Conservation (phyloP, 1,284 basidiomycete species). For the Leccinum pachyderme region DNA sequence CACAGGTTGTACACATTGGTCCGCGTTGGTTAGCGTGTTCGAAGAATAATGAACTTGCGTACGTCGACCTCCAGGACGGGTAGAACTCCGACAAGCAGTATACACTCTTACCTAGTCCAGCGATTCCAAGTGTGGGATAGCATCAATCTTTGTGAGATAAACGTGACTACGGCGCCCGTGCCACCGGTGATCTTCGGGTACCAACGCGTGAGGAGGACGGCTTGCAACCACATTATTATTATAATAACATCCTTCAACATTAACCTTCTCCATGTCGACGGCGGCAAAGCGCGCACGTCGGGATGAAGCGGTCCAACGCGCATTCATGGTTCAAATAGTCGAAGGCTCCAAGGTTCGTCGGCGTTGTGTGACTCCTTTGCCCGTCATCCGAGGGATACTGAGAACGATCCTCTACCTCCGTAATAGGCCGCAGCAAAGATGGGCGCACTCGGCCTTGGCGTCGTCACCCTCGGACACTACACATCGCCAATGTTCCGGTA, state of each 20-base stretch:
- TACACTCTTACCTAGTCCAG: background rate
- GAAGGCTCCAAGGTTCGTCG: slow-evolving; percentile 48
- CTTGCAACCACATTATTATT: background rate
- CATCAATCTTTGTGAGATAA: background rate
- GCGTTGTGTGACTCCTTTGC: background rate
- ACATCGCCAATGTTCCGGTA: slow-evolving; percentile 79
- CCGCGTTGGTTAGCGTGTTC: slow-evolving; percentile 37
- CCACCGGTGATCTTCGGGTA: background rate
- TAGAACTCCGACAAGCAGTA: background rate
- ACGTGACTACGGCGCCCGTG: background rate
- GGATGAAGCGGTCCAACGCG: slow-evolving; percentile 51
- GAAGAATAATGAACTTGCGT: slow-evolving; percentile 31
- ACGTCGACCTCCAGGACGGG: slow-evolving; percentile 11
- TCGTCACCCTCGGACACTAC: slow-evolving; percentile 67
- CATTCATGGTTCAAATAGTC: slow-evolving; percentile 52
- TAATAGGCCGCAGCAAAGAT: slow-evolving; percentile 56
- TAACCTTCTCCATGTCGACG: slow-evolving; percentile 35
- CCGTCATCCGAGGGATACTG: background rate
- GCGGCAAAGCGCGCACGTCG: slow-evolving; percentile 39
- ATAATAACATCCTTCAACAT: background rate
- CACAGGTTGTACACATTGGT: slow-evolving; percentile 37
- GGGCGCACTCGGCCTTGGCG: slow-evolving; percentile 56
- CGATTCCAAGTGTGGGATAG: background rate
- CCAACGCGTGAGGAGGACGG: background rate
- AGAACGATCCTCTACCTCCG: background rate